Evolutionary conservation across 2,329 filamentous ascomycete species (phyloP), one percentile per base, ranked within the genome.

Genomic region (Grosmannia penicillata): DNA sequence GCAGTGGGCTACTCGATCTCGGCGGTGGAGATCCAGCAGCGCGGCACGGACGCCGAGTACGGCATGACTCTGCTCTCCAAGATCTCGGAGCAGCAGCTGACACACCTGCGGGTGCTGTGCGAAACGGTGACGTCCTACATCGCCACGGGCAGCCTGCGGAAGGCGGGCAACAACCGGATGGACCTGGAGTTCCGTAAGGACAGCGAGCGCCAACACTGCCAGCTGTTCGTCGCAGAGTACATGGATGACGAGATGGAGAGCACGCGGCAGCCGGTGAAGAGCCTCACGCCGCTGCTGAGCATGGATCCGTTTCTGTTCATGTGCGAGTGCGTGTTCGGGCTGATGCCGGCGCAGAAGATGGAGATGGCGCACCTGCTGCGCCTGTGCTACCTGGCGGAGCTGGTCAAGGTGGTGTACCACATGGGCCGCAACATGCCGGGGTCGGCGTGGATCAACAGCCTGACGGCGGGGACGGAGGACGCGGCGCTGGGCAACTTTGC

Each of bases 101-200:
- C 83, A 2, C 86, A 96, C 54, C 66, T 98, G 22, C 82, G 87
- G 35, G 78, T 96, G 22, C 64, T 96, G 19, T 78, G 84, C 1
- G 91, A 95, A 60, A 96, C 87, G 1, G 81, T 83, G 1, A 74
- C 81, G 23, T 87, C 87, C 0, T 96, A 91, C 56, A 71, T 87
- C 39, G 73, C 84, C 2, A 67, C 93, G 42, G 82, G 84, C 2
- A 75, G 75, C 5, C 66, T 89, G 30, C 69, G 75, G 36, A 65
- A 70, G 17, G 65, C 62, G 4, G 68, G 70, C 0, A 67, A 73
- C 8, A 78, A 72, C 44, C 68, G 66, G 43, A 73, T 82, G 11
- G 70, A 73, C 35, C 61, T 60, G 33, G 83, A 91, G 51, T 83
- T 82, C 50, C 63, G 63, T 41, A 63, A 67, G 33, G 75, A 82